Base-by-base conservation (phyloP, 2,329 filamentous ascomycete species). In the Exophiala xenobiotica region DNA sequence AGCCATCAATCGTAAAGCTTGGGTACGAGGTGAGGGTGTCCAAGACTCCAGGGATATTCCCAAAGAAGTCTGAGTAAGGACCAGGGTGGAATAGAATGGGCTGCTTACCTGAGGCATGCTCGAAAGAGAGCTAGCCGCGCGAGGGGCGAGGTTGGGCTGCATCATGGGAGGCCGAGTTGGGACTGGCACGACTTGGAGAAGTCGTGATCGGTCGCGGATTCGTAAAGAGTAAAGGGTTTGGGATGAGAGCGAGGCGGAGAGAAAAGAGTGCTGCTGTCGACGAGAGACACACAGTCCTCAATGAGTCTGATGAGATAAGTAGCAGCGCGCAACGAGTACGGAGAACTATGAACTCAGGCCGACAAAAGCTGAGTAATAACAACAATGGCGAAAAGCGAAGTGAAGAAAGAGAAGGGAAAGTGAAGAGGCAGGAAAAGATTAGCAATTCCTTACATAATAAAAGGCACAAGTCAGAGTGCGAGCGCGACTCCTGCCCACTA, bases 31-130 rank as follows among this genome's bases (percentile, higher is more conserved):
- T n/a, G n/a, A n/a, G n/a, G n/a, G n/a, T n/a, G n/a, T n/a, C n/a
- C n/a, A n/a, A n/a, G n/a, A n/a, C n/a, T n/a, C n/a, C n/a, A n/a
- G n/a, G n/a, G n/a, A n/a, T n/a, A n/a, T n/a, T n/a, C n/a, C n/a
- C n/a, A n/a, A 18, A 54, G 40, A 47, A 54, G 23, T 53, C 50
- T 54, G 56, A 56, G 47, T 56, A 59, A 57, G 48, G 49, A 49
- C 33, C 41, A 40, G 47, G 44, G 50, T 46, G 19, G 37, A 23
- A 47, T 49, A 43, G 51, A 23, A 46, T 49, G 49, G 51, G 38
- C 39, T 49, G 57, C 57, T 60, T 60, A 60, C 57, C 57, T 60
- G 57, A 60, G 57, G 46, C 44, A 58, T 51, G 40, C 48, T 49
- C 16, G 51, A 54, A 40, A 51, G 27, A 51, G 54, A 51, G 45